These are phyloP conservation scores for Streptanthus diversifolius DNA, from an alignment of 345 rosid genomes.

Conservation along the genomic window DNA sequence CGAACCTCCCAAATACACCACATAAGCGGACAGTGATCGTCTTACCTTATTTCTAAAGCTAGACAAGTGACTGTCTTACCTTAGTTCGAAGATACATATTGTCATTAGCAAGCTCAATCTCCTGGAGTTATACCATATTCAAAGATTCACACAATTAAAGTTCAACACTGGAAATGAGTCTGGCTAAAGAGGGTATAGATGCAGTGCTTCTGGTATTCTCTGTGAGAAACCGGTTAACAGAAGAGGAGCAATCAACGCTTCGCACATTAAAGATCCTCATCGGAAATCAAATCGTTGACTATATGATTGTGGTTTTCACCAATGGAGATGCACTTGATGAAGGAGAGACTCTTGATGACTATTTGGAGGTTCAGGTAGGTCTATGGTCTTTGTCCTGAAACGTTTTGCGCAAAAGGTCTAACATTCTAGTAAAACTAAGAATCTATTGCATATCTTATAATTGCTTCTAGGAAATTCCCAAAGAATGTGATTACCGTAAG, in stretches of 20 bases:
- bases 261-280: slow-evolving; percentile 17
- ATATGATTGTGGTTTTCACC: slow-evolving; percentile 34
- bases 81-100: too few relatives aligned
- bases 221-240: slow-evolving; percentile 24
- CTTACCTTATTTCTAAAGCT: too few relatives aligned
- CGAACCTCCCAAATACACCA: too few relatives aligned
- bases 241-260: slow-evolving; percentile 25
- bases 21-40: too few relatives aligned
- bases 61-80: too few relatives aligned
- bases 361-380: slow-evolving; percentile 22
- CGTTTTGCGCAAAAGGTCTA: background rate
- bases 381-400: background rate
- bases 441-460: too few relatives aligned
- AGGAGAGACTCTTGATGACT: slow-evolving; percentile 24
- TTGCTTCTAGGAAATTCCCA: slow-evolving; percentile 23
- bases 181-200: slow-evolving; percentile 27
- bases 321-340: slow-evolving; percentile 23
- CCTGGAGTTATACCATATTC: too few relatives aligned
- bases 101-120: too few relatives aligned
- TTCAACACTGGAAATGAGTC: background rate
- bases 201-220: slow-evolving; percentile 35
- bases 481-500: slow-evolving; percentile 27
- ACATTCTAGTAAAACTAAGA: too few relatives aligned
- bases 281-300: slow-evolving; percentile 20
- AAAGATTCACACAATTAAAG: too few relatives aligned